Evolutionary conservation across 345 rosid species (phyloP), one percentile per base, ranked within the genome.

Genomic region (Lepidium didymum): DNA sequence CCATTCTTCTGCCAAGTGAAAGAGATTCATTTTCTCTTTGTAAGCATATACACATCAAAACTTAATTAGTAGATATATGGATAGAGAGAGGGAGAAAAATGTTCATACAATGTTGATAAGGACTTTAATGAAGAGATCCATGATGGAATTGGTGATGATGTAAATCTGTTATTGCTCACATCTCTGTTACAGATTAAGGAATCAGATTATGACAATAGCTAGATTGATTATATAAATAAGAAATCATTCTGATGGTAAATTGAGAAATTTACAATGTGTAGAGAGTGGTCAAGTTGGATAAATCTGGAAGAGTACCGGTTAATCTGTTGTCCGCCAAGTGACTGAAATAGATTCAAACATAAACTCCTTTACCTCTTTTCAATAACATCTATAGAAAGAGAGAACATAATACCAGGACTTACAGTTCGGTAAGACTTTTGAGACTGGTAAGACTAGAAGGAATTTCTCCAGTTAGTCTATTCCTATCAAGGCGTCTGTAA

Each of bases 401-500:
- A 37, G 0, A 55, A 37, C 1, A 14, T 35, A 29, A 8, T 14
- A 15, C 7, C 67, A 27, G 31, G 6, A 67, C 99, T 87, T 81
- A 95, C 99, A 95, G 67, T 50, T 82, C 92, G 0, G 42, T 25
- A 67, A 86, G 77, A 23, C 0, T 2, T 16, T 81, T 78, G 62
- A 85, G 96, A 70, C 78, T 82, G 79, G 72, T 81, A 61, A 95
- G 80, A 71, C 56, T 83, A 56, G 70, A 21, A 51, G 97, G 96
- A 68, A 85, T 78, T 27, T 43, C 2, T 33, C 90, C 92, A 10
- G 6, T 74, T 5, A 95, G 50, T 14, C 8, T 51, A 74, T 95
- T 95, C 62, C 73, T 62, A 63, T 91, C 97, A 37, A 95, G 80
- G 49, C 97, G 96, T 43, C 98, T 93, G 83, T 38, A 78, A 56